Base-by-base conservation (phyloP, 805 yeast species). In the Ogataea glucozyma region DNA sequence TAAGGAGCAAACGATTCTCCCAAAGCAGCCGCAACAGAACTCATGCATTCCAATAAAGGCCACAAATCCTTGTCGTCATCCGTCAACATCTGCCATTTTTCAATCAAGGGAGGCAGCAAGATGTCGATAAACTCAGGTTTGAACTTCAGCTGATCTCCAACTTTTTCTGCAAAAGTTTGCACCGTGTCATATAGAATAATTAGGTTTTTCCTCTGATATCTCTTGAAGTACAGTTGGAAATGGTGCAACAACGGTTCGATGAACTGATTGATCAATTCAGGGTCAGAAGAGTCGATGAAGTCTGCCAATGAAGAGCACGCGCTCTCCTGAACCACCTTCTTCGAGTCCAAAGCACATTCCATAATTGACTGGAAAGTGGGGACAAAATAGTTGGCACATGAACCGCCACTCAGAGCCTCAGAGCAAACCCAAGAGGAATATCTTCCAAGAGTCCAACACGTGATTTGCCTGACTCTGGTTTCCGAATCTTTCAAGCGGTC, bases 361-460 rank as follows among this genome's bases (percentile, higher is more conserved):
- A 93, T 75, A 36, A 93, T 75, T 2, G 93, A 78, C 54, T 85
- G 81, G 46, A 93, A 73, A 0, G 93, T 88, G 4, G 93, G 93
- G 44, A 76, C 69, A 59, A 86, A 83, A 56, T 84, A 85, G 48
- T 69, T 75, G 7, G 88, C 74, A 59, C 78, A 85, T 20, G 75
- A 67, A 9, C 86, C 84, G 31, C 80, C 78, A 31, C 69, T 71
- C 43, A 70, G 72, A 1, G 86, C 85, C 58, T 85, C 88, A 4
- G 73, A 72, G 38, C 87, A 77, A 17, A 91, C 83, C 96, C 97
- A 89, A 3, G 75, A 57, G 0, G 93, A 76, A 61, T 84, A 93
- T 43, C 98, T 74, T 32, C 96, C 84, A 34, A 93, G 67, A 0
- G 98, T 87, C 99, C 99, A 93, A 69, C 98, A 91, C 0, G 96